Percentiles rank a stretch among this genome's conserved stretches.
These are phyloP conservation scores for Erodium moschatum DNA, from an alignment of 441 rosid genomes.

Conservation along the genomic window DNA sequence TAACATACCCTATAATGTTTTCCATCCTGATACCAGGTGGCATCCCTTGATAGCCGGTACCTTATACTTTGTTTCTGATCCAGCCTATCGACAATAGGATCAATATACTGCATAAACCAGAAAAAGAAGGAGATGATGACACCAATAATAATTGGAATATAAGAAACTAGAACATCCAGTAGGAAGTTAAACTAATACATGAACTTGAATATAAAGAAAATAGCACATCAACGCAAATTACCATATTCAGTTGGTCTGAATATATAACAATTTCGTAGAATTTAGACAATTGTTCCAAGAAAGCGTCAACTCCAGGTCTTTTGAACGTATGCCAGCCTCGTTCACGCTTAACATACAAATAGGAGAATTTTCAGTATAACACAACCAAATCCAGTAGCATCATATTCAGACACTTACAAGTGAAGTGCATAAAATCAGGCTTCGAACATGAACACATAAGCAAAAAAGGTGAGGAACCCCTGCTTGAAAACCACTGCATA, in stretches of 20 bases:
- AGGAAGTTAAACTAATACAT: not conserved
- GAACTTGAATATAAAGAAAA: not conserved
- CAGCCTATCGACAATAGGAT: slow-evolving; percentile 75
- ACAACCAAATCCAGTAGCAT: not conserved
- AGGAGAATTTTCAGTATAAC: not conserved
- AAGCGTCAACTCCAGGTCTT: slow-evolving; percentile 91
- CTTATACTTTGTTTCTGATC: slow-evolving; percentile 61
- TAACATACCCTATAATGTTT: slow-evolving; percentile 70
- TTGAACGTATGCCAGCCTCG: slow-evolving; percentile 97
- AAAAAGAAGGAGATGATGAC: slow-evolving; percentile 5
- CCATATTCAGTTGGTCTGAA: slow-evolving; percentile 80
- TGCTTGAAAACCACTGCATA: no score
- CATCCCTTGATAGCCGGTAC: slow-evolving; percentile 62
- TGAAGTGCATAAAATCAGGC: not conserved
- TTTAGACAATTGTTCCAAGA: slow-evolving; percentile 75
- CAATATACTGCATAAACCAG: slow-evolving; percentile 51
- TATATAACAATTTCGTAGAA: slow-evolving; percentile 75
- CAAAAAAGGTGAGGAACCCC: not conserved
- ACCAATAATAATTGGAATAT: not conserved
- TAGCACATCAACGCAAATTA: slow-evolving; percentile 21
- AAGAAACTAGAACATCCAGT: not conserved
- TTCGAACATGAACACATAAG: not conserved
- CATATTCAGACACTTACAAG: no score
- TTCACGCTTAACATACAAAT: slow-evolving; percentile 51
- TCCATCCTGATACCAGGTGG: slow-evolving; percentile 78